Base-by-base conservation (phyloP, 768 basidiomycete genomes). In the Kondoa subrosea region DNA sequence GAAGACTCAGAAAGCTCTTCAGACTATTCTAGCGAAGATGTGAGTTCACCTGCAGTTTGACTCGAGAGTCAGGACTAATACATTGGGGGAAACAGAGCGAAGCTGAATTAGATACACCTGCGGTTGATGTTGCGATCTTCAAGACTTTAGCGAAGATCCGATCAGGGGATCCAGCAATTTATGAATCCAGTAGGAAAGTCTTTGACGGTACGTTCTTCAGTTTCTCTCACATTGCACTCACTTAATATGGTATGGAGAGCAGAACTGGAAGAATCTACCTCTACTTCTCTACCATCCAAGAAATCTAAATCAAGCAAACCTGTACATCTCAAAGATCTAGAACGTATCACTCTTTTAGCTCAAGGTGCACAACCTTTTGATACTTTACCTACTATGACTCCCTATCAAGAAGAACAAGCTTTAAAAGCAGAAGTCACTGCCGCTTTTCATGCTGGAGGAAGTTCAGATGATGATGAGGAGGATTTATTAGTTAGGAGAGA, bases 31-130 rank as follows among this genome's bases (percentile, higher is more conserved):
- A 64, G 61, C 17, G 92, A 97, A 75, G 92, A 97, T 75, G 61
- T 63, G 30, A 21, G 61, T 63, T n/a, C n/a, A n/a, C n/a, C n/a
- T n/a, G n/a, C n/a, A 12, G 40, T 12, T 8, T 63, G 16, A 3
- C 61, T 63, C 30, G 34, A 25, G 58, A 31, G 4, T 16, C 27
- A 17, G 12, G 27, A 21, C 33, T 8, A 8, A n/a, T n/a, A n/a
- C n/a, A n/a, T n/a, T n/a, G n/a, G 34, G 21, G 27, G 14, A 12
- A 3, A 3, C 61, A 63, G 61, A 88, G 91, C 74, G 88, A 93
- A 67, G 95, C 91, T 16, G 89, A 90, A 72, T 89, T 96, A 76
- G 83, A 97, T 64, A 97, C 92, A 0, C 91, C 91, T 2, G 86
- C 85, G 0, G 84, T 96, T 63, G 93, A 96, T 73, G 95, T 85